Evolutionary conservation across 2,329 filamentous ascomycete genomes (phyloP).

Genomic region (Epichloe coenophiala): DNA sequence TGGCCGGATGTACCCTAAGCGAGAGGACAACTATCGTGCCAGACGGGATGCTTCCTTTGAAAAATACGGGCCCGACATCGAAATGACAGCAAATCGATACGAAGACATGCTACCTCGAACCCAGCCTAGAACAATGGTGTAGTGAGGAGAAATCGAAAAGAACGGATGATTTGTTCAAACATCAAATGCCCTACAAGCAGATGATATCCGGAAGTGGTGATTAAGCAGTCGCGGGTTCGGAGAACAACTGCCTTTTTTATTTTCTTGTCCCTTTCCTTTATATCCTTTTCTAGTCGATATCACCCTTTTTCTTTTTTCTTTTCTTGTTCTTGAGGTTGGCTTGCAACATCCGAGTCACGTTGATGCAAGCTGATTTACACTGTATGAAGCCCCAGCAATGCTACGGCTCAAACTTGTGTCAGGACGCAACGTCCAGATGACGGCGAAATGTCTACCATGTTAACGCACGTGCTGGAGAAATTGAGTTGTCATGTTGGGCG

Average conservation of each 20-base stretch:
- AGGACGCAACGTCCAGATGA: neutral
- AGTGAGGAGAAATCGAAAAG: neutral
- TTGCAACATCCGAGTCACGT: neutral
- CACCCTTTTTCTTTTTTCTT: neutral
- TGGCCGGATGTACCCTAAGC: constrained; percentile 24
- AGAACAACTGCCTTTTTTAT: neutral
- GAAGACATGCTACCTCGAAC: constrained; percentile 43
- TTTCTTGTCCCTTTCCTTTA: neutral
- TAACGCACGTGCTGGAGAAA: neutral
- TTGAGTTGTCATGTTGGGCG: neutral
- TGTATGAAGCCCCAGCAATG: neutral
- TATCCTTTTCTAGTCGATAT: neutral
- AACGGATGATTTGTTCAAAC: neutral
- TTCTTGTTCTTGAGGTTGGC: neutral
- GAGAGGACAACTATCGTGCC: constrained; percentile 14
- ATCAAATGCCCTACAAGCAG: neutral
- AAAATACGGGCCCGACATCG: constrained; percentile 29
- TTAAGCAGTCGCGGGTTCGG: neutral
- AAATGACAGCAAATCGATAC: constrained; percentile 39
- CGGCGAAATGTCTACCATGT: neutral
- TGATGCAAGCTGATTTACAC: neutral
- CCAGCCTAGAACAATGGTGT: constrained; percentile 32
- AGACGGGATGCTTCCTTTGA: constrained; percentile 19
- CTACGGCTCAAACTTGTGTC: neutral
- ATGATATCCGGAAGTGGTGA: neutral